These are phyloP conservation scores for Conticribra weissflogii DNA, from an alignment of 108 stramenopile species.

Conservation along the genomic window DNA sequence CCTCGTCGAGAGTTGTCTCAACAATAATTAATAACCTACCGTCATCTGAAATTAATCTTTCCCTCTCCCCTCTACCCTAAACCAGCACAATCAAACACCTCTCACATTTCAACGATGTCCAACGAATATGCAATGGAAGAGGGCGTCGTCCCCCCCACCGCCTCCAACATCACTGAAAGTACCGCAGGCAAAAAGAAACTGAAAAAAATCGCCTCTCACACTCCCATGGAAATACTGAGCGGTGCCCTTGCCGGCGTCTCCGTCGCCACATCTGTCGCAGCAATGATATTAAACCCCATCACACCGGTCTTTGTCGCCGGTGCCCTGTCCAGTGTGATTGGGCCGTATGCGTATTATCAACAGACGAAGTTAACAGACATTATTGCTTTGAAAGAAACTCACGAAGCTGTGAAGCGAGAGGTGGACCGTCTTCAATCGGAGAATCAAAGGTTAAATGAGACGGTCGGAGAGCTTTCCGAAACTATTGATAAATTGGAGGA, in stretches of 20 bases:
- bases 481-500: conserved; percentile 70
- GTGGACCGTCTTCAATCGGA: conserved; percentile 59
- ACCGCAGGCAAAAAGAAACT: conserved; percentile 22
- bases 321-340: conserved; percentile 59
- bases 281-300: conserved; percentile 59
- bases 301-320: conserved; percentile 61
- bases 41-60: too few relatives aligned
- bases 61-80: too few relatives aligned
- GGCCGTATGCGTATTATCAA: conserved; percentile 73
- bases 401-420: conserved; percentile 54
- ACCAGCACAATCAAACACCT: too few relatives aligned
- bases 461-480: conserved; percentile 59
- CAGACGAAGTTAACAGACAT: conserved; percentile 80
- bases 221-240: conserved; percentile 57
- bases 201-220: conserved; percentile 59
- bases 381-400: conserved; percentile 65
- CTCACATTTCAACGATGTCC: background rate
- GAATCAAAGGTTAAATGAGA: conserved; percentile 58
- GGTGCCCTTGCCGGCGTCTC: conserved; percentile 56
- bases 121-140: conserved; percentile 10
- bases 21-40: too few relatives aligned
- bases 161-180: conserved; percentile 2
- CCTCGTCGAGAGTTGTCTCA: too few relatives aligned
- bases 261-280: conserved; percentile 53
- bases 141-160: background rate